phyloP scores from a whole-genome alignment of 2,329 filamentous ascomycete genomes.

The Colletotrichum sp. region DNA sequence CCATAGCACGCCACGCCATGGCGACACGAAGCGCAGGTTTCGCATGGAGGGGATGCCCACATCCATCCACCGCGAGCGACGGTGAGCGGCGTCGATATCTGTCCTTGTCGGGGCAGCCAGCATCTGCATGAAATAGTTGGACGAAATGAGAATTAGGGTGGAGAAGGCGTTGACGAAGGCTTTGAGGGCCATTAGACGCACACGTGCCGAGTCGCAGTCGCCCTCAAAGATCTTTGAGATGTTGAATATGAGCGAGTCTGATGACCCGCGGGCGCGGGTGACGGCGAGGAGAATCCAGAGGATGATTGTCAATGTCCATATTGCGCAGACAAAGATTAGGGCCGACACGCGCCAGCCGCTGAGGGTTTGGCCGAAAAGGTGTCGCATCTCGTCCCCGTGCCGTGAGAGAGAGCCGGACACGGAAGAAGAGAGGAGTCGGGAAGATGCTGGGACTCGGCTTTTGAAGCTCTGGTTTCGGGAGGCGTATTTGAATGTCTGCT shows the following conservation, averaged over 20 bases:
- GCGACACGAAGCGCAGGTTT: slow-evolving; percentile 31
- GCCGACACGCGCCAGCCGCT: neutral
- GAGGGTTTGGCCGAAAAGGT: neutral
- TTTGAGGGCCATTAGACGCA: neutral
- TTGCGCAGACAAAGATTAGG: neutral
- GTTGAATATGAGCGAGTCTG: neutral
- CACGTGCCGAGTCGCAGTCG: neutral
- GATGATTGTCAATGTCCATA: neutral
- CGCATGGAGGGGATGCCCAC: slow-evolving; percentile 47
- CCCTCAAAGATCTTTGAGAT: neutral
- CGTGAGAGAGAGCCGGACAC: neutral
- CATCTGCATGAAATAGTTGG: slow-evolving; percentile 24
- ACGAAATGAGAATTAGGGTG: neutral
- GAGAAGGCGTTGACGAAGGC: slow-evolving; percentile 46
- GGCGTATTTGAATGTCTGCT: accelerated
- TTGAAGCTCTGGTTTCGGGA: neutral
- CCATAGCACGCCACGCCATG: slow-evolving; percentile 23
- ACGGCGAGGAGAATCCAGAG: neutral
- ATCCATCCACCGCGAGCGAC: slow-evolving; percentile 41
- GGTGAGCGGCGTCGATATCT: slow-evolving; percentile 46
- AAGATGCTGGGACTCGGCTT: too few species aligned
- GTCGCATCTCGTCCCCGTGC: neutral
- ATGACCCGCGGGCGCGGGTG: neutral
- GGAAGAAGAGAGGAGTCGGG: too few species aligned
- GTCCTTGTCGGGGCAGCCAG: slow-evolving; percentile 12